Conservation (phyloP, 2,329 filamentous ascomycete species). For the Diaporthe sp. region DNA sequence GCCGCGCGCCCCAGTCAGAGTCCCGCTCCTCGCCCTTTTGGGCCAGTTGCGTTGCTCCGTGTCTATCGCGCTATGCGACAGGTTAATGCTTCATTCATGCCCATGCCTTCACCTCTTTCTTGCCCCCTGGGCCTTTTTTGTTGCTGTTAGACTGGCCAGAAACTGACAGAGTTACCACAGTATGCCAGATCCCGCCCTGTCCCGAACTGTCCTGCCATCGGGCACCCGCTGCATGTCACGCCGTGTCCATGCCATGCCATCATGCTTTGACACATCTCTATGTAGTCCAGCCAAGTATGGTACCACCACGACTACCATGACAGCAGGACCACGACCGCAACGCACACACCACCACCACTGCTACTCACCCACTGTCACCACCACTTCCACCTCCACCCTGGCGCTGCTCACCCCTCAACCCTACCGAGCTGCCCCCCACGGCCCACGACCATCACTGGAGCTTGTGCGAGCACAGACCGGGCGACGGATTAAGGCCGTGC, state of each 20-base stretch:
- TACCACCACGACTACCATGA: neutral
- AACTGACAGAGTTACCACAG: neutral
- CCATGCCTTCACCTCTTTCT: neutral
- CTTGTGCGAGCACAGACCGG: conserved; percentile 32
- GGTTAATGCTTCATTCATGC: conserved; percentile 30
- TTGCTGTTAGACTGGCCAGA: neutral
- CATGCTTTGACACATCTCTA: conserved; percentile 26
- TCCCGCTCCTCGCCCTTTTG: conserved; percentile 24
- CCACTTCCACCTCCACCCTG: neutral
- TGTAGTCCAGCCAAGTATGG: neutral
- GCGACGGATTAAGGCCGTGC: conserved; percentile 22
- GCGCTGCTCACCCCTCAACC: neutral
- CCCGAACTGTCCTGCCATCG: conserved; percentile 20
- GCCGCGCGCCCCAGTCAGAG: conserved; percentile 11
- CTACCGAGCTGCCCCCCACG: conserved; percentile 22
- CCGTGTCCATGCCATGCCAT: conserved; percentile 15
- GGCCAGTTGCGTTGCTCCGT: conserved; percentile 5
- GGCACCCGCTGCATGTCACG: conserved; percentile 21
- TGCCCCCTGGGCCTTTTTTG: neutral
- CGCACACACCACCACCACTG: neutral
- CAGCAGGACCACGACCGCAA: neutral
- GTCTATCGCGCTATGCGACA: conserved; percentile 32
- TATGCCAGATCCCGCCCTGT: conserved; percentile 24
- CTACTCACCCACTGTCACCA: neutral
- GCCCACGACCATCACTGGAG: conserved; percentile 24